Evolutionary conservation across 345 rosid genomes (phyloP).

Genomic region (Mercurialis annua): DNA sequence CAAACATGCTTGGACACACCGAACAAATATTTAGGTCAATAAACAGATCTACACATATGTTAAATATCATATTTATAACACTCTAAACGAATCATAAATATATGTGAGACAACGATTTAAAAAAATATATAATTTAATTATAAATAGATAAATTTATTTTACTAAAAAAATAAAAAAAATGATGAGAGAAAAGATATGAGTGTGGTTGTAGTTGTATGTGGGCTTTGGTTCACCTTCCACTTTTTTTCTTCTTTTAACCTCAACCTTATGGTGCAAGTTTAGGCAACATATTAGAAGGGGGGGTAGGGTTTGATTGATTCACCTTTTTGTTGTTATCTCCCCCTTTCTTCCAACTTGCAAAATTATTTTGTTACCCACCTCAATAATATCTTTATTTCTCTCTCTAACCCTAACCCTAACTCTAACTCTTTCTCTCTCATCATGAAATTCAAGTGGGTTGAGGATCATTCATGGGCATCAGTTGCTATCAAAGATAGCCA

Average conservation of each 20-base stretch:
- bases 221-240: constrained; percentile 71
- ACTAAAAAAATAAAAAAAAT: too few species aligned
- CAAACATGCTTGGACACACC: too few species aligned
- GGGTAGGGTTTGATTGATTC: constrained; percentile 27
- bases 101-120: too few species aligned
- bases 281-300: constrained; percentile 25
- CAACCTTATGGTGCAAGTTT: constrained; percentile 50
- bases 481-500: constrained; percentile 27
- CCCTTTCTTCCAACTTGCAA: constrained; percentile 18
- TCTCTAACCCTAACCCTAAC: too few species aligned
- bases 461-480: constrained; percentile 35
- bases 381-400: constrained; percentile 15
- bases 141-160: too few species aligned
- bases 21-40: too few species aligned
- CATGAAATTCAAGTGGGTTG: constrained; percentile 36
- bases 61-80: too few species aligned
- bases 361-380: constrained; percentile 38
- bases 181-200: constrained; percentile 11
- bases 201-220: constrained; percentile 52
- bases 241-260: constrained; percentile 10
- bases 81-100: too few species aligned
- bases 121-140: too few species aligned
- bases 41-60: too few species aligned
- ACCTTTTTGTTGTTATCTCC: constrained; percentile 34
- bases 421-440: constrained; percentile 19